These are phyloP conservation scores for Saccharum hybrid DNA, from an alignment of 202 grass and related monocot species.

Conservation along the genomic window DNA sequence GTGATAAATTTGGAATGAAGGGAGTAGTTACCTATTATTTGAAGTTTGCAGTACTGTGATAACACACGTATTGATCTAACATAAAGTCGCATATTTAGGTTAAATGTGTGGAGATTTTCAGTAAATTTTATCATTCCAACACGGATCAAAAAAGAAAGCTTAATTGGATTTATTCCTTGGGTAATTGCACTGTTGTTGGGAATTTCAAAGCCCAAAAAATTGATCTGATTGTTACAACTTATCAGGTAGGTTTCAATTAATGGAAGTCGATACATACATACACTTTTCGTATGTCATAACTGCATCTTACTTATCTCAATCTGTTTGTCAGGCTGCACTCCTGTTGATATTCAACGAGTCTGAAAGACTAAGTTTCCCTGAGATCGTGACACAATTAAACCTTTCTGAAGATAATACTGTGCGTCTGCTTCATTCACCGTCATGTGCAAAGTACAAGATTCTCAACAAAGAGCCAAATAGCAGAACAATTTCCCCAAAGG, in stretches of 20 bases:
- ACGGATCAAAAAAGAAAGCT: slow-evolving; percentile 78
- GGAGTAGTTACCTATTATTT: neutral
- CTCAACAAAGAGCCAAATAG: slow-evolving; percentile 73
- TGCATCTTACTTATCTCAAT: neutral
- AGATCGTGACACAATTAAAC: slow-evolving; percentile 70
- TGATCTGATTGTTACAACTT: slow-evolving; percentile 67
- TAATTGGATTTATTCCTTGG: slow-evolving; percentile 81
- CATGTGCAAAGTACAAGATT: slow-evolving; percentile 78
- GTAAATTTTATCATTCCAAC: slow-evolving; percentile 82
- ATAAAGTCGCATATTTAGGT: slow-evolving; percentile 48
- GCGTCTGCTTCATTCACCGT: slow-evolving; percentile 70
- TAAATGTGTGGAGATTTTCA: slow-evolving; percentile 91
- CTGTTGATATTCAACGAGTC: slow-evolving; percentile 66
- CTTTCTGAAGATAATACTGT: slow-evolving; percentile 64
- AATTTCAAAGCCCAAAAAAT: slow-evolving; percentile 58
- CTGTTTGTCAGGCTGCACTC: slow-evolving; percentile 54
- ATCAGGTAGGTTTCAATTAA: slow-evolving; percentile 53
- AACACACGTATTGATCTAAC: neutral
- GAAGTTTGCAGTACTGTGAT: neutral
- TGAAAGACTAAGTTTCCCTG: slow-evolving; percentile 65
- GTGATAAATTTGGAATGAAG: neutral
- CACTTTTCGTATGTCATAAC: neutral
- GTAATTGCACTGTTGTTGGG: slow-evolving; percentile 55
- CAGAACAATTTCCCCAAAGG: slow-evolving; percentile 62
- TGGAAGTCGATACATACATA: neutral